Conservation (phyloP, 2,329 filamentous ascomycete genomes). For the Fusarium sterilihyphosum region DNA sequence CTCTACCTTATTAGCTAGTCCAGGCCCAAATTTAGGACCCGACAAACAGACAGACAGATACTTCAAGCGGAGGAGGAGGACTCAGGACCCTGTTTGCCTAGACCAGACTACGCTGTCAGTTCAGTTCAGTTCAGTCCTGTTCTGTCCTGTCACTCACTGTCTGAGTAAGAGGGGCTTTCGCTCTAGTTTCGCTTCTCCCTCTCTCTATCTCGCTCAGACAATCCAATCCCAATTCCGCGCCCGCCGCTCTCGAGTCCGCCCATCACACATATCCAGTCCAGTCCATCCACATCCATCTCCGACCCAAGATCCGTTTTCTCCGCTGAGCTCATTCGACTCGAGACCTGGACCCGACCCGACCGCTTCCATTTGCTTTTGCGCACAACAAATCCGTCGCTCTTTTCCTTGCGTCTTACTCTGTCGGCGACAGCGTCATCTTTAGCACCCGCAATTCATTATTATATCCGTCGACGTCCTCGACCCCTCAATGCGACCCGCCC, state of each 20-base stretch:
- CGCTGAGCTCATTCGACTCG: constrained; percentile 29
- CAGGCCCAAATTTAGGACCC: not conserved
- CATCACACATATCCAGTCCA: constrained; percentile 8
- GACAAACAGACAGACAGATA: not conserved
- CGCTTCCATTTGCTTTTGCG: constrained; percentile 27
- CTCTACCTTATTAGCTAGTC: not conserved
- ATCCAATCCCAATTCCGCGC: constrained; percentile 29
- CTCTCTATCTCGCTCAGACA: constrained; percentile 23
- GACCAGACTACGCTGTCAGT: not conserved
- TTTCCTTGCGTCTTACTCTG: constrained; percentile 8
- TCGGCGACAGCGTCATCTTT: constrained; percentile 12
- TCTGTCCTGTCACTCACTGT: not conserved
- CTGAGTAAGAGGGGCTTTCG: constrained; percentile 31
- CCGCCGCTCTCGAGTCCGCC: constrained; percentile 40
- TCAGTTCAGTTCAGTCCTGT: not conserved
- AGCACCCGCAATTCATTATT: not conserved
- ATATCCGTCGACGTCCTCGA: constrained; percentile 6
- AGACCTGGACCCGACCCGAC: constrained; percentile 2
- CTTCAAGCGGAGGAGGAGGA: constrained; percentile 8
- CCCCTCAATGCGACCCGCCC: constrained; percentile 43
- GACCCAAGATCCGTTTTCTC: constrained; percentile 37
- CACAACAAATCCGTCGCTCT: constrained; percentile 27
- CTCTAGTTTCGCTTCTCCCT: not conserved
- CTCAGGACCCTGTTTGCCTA: constrained; percentile 5
- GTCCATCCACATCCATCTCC: constrained; percentile 2